These are phyloP conservation scores for Taiozyma sp. DNA, from an alignment of 1,139 yeast genomes.

Conservation along the genomic window DNA sequence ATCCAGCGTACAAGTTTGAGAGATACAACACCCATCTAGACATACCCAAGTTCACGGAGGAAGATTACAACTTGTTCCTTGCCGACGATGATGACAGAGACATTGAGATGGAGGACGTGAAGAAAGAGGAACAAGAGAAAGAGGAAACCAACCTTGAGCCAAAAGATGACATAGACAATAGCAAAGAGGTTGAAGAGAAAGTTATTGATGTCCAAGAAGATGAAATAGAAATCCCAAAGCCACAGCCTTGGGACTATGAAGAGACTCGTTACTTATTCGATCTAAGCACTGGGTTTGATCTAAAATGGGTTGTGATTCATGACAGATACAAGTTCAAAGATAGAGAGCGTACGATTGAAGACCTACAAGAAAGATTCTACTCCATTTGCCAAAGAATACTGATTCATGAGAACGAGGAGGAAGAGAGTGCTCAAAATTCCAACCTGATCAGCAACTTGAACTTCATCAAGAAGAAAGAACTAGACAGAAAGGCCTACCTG, in stretches of 20 bases:
- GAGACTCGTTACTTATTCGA: conserved; percentile 78
- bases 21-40: conserved; percentile 69
- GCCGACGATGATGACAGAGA: conserved; percentile 27
- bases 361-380: conserved; percentile 80
- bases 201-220: conserved; percentile 1
- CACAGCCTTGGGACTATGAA: conserved; percentile 57
- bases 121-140: conserved; percentile 23
- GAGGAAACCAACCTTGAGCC: background rate
- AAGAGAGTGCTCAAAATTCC: conserved; percentile 35
- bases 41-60: conserved; percentile 65
- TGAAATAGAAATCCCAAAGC: conserved; percentile 1
- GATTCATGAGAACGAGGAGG: conserved; percentile 38
- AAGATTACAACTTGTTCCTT: conserved; percentile 56
- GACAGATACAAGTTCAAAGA: conserved; percentile 59
- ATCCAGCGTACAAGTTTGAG: conserved; percentile 64
- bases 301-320: conserved; percentile 81
- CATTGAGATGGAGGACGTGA: conserved; percentile 22
- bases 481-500: conserved; percentile 75
- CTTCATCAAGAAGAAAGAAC: conserved; percentile 65
- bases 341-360: conserved; percentile 48
- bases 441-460: conserved; percentile 42
- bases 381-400: conserved; percentile 44
- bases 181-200: background rate
- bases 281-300: conserved; percentile 66
- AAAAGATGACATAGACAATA: background rate